These are phyloP conservation scores for Salinomyces thailandicus DNA, from an alignment of 2,329 filamentous ascomycete genomes.

Conservation along the genomic window DNA sequence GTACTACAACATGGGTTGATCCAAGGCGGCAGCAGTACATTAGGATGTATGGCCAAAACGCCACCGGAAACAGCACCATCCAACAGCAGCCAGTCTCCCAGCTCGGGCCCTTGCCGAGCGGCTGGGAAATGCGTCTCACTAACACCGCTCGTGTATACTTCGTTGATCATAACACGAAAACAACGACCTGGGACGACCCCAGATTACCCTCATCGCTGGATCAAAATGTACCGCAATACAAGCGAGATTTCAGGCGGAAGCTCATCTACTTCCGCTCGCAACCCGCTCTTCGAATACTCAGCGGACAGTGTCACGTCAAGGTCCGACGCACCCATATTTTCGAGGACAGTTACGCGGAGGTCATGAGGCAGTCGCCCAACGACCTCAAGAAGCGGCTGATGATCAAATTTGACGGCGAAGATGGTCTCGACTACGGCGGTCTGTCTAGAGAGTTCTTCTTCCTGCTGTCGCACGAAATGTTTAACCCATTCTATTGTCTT, in stretches of 20 bases:
- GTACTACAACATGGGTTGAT: conserved; percentile 97
- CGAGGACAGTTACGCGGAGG: conserved; percentile 96
- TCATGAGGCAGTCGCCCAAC: conserved; percentile 88
- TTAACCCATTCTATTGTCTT: conserved; percentile 98
- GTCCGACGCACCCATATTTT: conserved; percentile 94
- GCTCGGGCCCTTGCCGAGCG: conserved; percentile 85
- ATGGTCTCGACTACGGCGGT: conserved; percentile 95
- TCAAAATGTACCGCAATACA: conserved; percentile 98
- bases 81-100: conserved; percentile 97
- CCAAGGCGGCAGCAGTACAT: conserved; percentile 96
- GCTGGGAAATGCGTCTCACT: conserved; percentile 98
- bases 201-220: conserved; percentile 89
- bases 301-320: conserved; percentile 96
- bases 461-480: conserved; percentile 98
- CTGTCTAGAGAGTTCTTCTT: conserved; percentile 99
- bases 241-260: conserved; percentile 96
- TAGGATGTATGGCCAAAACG: conserved; percentile 90
- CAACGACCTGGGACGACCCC: conserved; percentile 97
- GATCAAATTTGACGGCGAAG: conserved; percentile 99
- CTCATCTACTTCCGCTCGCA: conserved; percentile 99
- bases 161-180: conserved; percentile 99
- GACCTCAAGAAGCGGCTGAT: conserved; percentile 97
- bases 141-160: conserved; percentile 98
- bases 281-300: conserved; percentile 86
- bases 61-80: conserved; percentile 66